phyloP scores from a whole-genome alignment of 805 yeast species.

The Nakazawaea anatomiae region DNA sequence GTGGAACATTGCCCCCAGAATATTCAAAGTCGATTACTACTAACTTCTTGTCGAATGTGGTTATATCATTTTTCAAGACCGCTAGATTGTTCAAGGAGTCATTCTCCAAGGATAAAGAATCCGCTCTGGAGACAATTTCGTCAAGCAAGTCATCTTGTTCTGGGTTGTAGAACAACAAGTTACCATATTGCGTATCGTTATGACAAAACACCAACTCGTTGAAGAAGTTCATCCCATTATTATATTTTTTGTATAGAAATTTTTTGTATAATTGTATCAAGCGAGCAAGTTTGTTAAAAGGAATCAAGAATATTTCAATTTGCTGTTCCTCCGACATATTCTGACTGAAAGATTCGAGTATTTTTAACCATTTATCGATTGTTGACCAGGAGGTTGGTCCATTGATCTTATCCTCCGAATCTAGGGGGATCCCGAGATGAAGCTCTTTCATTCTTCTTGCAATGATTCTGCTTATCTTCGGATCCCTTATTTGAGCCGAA shows the following conservation, averaged over 20 bases:
- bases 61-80: constrained; percentile 1
- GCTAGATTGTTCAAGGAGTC: not conserved
- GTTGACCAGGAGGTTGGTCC: constrained; percentile 71
- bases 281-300: constrained; percentile 44
- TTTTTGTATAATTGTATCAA: constrained; percentile 46
- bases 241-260: constrained; percentile 56
- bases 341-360: constrained; percentile 38
- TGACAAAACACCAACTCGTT: constrained; percentile 76
- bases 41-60: constrained; percentile 50
- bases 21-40: constrained; percentile 97
- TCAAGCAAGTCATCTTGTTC: constrained; percentile 5
- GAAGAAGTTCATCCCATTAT: constrained; percentile 30
- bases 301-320: constrained; percentile 34
- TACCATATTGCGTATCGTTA: constrained; percentile 96
- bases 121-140: constrained; percentile 5
- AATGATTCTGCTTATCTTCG: constrained; percentile 72
- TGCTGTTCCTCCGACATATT: constrained; percentile 30
- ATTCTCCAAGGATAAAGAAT: not conserved
- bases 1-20: constrained; percentile 85
- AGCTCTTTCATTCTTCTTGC: constrained; percentile 96
- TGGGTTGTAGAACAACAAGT: constrained; percentile 52
- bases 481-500: constrained; percentile 66
- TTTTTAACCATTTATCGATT: constrained; percentile 63
- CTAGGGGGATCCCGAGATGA: constrained; percentile 71
- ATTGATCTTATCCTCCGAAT: constrained; percentile 42